Base-by-base conservation (phyloP, 257 asterid genomes). In the Solanum pennellii region DNA sequence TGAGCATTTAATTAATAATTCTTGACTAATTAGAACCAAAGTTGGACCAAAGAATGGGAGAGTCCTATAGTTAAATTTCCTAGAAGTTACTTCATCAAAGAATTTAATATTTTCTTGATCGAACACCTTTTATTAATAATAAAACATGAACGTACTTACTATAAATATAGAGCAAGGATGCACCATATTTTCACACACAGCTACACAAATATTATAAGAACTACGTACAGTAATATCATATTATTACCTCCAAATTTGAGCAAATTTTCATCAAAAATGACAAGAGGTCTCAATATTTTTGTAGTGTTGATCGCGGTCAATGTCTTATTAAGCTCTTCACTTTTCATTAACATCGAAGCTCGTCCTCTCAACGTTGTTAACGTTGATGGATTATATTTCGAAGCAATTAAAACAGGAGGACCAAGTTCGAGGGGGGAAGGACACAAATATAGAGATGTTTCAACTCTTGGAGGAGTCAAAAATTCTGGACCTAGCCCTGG, bases 401-500 rank as follows among this genome's bases (percentile, higher is more conserved):
- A 86, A 60, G 93, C 84, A 12, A 49, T 87, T 21, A 91, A 91
- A 29, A 88, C 88, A 0, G 93, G 91, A n/a, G 91, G 91, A 7
- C 91, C 90, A 1, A 62, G 86, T 72, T 72, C 86, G 12, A 87
- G 75, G 3, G 90, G 90, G 3, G 37, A 27, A 2, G 90, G 89
- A n/a, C 90, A 89, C 80, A 31, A 62, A 44, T 77, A 59, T 5
- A 49, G 12, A 1, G 20, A 87, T 33, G 86, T 62, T 62, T 75
- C 72, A 37, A 52, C 92, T 27, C 14, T 86, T 5, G 82, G 89
- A 62, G 87, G 44, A 27, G 12, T 88, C 52, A 79, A 71, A 88
- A 88, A 91, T 42, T 89, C 91, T 12, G 91, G 93, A 66, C 90
- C 93, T 11, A 91, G 91, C 59, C 82, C 84, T 52, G 84, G 87